Base-by-base conservation (phyloP, 345 rosid species). In the Euclidium syriacum region DNA sequence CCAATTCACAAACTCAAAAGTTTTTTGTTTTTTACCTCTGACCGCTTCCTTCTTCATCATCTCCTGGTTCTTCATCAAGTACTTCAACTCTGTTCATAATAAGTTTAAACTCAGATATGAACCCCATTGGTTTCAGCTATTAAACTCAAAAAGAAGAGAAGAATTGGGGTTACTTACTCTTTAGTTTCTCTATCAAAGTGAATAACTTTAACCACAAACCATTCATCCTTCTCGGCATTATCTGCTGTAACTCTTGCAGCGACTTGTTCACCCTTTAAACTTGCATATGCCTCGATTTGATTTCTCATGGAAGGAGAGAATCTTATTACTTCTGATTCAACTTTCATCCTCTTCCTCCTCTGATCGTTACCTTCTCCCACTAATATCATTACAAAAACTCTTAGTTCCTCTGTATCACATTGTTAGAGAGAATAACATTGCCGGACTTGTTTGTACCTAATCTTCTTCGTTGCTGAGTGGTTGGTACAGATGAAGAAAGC, bases 41-140 rank as follows among this genome's bases (percentile, higher is more conserved):
- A 54, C 75, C 85, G 7, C 85, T 64, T 14, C 80, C 79, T 15
- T 85, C 95, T 71, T 90, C 97, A 52, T 90, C 97, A 73, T 90
- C 95, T 30, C 94, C 91, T 23, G 95, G 91, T 72, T 90, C 97
- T 83, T 87, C 97, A 57, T 90, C 95, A 46, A 90, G 79, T 22
- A 90, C 92, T 60, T 87, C 95, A 47, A 87, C 81, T 73, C 97
- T 90, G 80, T 75, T n/a, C 75, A 55, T 26, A 0, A 24, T 3
- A 11, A 24, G 24, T 4, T 32, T 18, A 40, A 36, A 38, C 42
- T 15, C 62, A 26, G 10, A 15, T 10, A 27, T 57, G 49, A 57
- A 38, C 3, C 24, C 8, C 34, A 40, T 26, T 3, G 0, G 7
- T 11, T 26, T 57, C 12, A 24, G 61, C 14, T 36, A 14, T 14